Evolutionary conservation across 169 alveolate genomes (phyloP).

Genomic region (Cryptosporidium meleagridis): DNA sequence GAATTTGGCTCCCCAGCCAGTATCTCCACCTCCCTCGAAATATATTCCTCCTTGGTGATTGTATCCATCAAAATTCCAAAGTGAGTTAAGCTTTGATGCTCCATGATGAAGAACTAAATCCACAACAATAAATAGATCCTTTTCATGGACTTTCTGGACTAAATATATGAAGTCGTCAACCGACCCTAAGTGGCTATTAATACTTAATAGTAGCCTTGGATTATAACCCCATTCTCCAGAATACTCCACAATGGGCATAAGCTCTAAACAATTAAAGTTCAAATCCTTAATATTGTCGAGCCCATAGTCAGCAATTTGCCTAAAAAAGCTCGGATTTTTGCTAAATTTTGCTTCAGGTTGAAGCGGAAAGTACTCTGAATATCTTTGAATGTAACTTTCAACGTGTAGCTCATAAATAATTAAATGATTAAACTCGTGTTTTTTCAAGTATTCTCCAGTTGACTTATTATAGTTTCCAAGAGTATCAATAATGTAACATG

Average conservation of each 20-base stretch:
- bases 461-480: neutral
- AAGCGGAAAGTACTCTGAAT: neutral
- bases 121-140: constrained; percentile 46
- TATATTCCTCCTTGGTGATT: constrained; percentile 78
- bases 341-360: neutral
- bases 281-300: constrained; percentile 7
- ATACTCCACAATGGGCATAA: constrained; percentile 78
- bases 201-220: constrained; percentile 74
- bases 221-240: constrained; percentile 81
- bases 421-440: neutral
- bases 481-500: constrained; percentile 5
- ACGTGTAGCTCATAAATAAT: constrained; percentile 70
- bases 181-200: constrained; percentile 69
- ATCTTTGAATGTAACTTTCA: constrained; percentile 38
- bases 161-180: constrained; percentile 56
- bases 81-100: constrained; percentile 76
- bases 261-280: constrained; percentile 76
- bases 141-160: constrained; percentile 66
- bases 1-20: constrained; percentile 81
- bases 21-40: constrained; percentile 80
- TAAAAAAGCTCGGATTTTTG: constrained; percentile 1
- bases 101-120: constrained; percentile 79
- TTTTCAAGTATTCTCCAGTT: neutral
- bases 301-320: constrained; percentile 63
- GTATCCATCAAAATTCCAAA: constrained; percentile 80